Percentiles rank a stretch among this genome's conserved stretches.
These are phyloP conservation scores for Mycena sp. DNA, from an alignment of 1,284 basidiomycete species.

Conservation along the genomic window DNA sequence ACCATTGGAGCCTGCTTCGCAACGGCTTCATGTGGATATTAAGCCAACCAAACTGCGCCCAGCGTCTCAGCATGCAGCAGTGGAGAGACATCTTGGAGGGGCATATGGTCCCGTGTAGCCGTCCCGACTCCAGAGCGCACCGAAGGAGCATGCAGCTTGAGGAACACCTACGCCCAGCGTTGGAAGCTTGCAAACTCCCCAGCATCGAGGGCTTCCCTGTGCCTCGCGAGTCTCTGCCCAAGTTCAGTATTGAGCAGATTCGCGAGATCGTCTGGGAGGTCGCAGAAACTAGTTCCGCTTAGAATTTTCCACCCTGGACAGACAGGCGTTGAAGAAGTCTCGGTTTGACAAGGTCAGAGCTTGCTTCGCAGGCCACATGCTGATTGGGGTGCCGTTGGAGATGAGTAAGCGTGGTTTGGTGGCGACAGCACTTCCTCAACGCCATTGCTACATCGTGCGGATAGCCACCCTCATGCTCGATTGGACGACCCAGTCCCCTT, in stretches of 20 bases:
- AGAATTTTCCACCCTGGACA: slow-evolving; percentile 5
- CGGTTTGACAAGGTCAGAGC: not conserved
- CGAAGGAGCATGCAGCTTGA: not conserved
- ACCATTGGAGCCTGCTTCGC: too few relatives aligned
- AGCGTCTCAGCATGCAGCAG: too few relatives aligned
- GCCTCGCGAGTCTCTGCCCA: not conserved
- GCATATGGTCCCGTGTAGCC: not conserved
- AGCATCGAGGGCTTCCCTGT: slow-evolving; percentile 9
- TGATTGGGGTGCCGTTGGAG: not conserved
- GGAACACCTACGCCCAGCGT: not conserved
- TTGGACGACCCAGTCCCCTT: not conserved
- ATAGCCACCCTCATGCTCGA: not conserved
- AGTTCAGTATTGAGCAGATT: not conserved
- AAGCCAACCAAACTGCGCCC: too few relatives aligned
- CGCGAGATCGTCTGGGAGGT: slow-evolving; percentile 3
- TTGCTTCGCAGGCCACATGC: too few relatives aligned
- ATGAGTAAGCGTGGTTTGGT: slow-evolving; percentile 7
- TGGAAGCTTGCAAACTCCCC: not conserved
- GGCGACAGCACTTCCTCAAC: not conserved
- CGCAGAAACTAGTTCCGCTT: slow-evolving; percentile 3
- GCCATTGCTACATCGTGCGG: not conserved
- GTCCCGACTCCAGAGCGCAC: not conserved
- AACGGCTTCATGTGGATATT: not conserved
- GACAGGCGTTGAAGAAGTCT: not conserved
- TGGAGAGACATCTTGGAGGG: slow-evolving; percentile 13